These are phyloP conservation scores for Vaccinium macrocarpon DNA, from an alignment of 148 eudicot genomes.

Conservation along the genomic window DNA sequence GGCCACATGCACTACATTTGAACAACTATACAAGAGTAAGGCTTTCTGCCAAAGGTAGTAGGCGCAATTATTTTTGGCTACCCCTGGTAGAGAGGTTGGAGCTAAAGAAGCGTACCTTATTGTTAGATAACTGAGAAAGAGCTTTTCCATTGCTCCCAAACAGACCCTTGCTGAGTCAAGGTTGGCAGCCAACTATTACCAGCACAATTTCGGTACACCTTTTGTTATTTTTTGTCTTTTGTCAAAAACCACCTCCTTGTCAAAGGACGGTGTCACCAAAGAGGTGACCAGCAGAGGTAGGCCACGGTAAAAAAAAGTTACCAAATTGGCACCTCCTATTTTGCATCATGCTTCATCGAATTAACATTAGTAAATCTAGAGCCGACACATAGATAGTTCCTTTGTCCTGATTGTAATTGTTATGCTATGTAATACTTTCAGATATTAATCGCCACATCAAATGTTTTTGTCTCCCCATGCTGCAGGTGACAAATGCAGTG, in stretches of 20 bases:
- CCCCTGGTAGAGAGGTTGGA: too few relatives aligned
- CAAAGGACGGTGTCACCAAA: not conserved
- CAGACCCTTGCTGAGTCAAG: not conserved
- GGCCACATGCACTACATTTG: not conserved
- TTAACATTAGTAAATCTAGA: not conserved
- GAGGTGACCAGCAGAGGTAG: not conserved
- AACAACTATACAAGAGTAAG: not conserved
- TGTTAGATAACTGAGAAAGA: too few relatives aligned
- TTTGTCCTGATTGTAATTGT: not conserved
- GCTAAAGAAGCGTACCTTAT: too few relatives aligned
- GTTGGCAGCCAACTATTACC: not conserved
- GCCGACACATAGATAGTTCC: not conserved
- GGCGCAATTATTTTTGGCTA: not conserved
- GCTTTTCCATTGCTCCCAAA: not conserved
- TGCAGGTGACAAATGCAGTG: slow-evolving; percentile 49
- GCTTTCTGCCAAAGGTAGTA: not conserved
- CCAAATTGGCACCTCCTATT: not conserved
- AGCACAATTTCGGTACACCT: not conserved
- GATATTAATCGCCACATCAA: not conserved
- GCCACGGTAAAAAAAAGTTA: not conserved
- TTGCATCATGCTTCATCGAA: not conserved
- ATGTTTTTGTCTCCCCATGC: not conserved
- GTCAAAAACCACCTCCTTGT: not conserved
- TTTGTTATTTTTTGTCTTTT: not conserved
- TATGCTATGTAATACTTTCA: not conserved